A percentile compares a stretch with the other conserved stretches of the same genome.
These are phyloP conservation scores for Zopfochytrium polystomum DNA, from an alignment of 371 early-diverging fungal genomes.

Conservation along the genomic window DNA sequence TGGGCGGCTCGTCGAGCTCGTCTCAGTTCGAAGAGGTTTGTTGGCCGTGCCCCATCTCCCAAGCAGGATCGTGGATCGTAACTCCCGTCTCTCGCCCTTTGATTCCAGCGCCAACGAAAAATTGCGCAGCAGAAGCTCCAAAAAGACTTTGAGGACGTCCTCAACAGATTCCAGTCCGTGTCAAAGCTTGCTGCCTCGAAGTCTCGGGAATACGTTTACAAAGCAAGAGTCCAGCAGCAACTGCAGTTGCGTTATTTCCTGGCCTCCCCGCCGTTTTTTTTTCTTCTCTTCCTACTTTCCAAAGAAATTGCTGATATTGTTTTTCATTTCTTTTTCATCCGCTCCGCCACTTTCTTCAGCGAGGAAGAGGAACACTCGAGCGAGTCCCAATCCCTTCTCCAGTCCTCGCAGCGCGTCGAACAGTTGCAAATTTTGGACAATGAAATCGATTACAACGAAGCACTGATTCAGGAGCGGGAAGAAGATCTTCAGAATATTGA, in stretches of 20 bases:
- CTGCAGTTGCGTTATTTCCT: slow-evolving; percentile 20
- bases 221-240: slow-evolving; percentile 57
- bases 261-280: background rate
- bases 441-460: slow-evolving; percentile 89
- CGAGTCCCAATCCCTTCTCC: slow-evolving; percentile 59
- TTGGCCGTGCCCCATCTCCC: background rate
- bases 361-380: slow-evolving; percentile 49
- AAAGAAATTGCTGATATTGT: background rate
- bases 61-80: background rate
- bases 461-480: slow-evolving; percentile 89
- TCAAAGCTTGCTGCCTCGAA: slow-evolving; percentile 80
- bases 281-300: background rate
- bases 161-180: slow-evolving; percentile 75
- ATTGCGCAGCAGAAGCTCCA: slow-evolving; percentile 79
- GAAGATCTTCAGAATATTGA: slow-evolving; percentile 91
- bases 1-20: slow-evolving; percentile 15
- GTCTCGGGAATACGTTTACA: slow-evolving; percentile 81
- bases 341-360: slow-evolving; percentile 7
- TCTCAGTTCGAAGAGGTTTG: slow-evolving; percentile 30
- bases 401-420: slow-evolving; percentile 46
- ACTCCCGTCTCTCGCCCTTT: slow-evolving; percentile 1
- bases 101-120: slow-evolving; percentile 63
- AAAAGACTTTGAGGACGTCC: slow-evolving; percentile 87
- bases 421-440: slow-evolving; percentile 80
- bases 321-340: background rate